A percentile compares a stretch with the other conserved stretches of the same genome.
Conservation (phyloP, 1,139 yeast genomes). For the Lodderomyces pseudojiufengensis region DNA sequence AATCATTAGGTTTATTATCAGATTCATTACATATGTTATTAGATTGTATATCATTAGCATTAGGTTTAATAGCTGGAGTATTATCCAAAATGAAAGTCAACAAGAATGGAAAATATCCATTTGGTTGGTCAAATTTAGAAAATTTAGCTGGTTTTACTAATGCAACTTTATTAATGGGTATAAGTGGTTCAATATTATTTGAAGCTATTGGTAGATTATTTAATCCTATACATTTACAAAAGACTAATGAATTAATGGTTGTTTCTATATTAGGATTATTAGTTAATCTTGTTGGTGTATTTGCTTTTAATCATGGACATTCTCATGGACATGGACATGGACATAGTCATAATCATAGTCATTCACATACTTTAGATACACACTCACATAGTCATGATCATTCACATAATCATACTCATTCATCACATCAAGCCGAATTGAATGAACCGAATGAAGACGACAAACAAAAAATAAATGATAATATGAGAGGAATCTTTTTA, state of each 20-base stretch:
- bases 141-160: slow-evolving; percentile 94
- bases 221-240: slow-evolving; percentile 72
- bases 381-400: slow-evolving; percentile 25
- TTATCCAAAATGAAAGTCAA: slow-evolving; percentile 42
- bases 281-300: slow-evolving; percentile 88
- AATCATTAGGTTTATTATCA: slow-evolving; percentile 83
- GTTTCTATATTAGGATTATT: slow-evolving; percentile 81
- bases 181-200: slow-evolving; percentile 80
- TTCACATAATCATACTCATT: slow-evolving; percentile 20
- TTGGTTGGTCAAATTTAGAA: slow-evolving; percentile 81
- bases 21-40: slow-evolving; percentile 96
- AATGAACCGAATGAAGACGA: not conserved
- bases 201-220: slow-evolving; percentile 82
- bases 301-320: slow-evolving; percentile 88
- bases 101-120: slow-evolving; percentile 73
- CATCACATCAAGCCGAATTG: slow-evolving; percentile 11
- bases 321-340: slow-evolving; percentile 34
- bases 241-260: slow-evolving; percentile 79
- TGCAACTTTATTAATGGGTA: slow-evolving; percentile 83
- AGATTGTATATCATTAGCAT: slow-evolving; percentile 84
- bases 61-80: slow-evolving; percentile 85
- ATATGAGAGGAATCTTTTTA: slow-evolving; percentile 90
- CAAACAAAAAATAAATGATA: slow-evolving; percentile 54
- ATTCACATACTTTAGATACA: slow-evolving; percentile 20
- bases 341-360: slow-evolving; percentile 34